These are phyloP conservation scores for Fusarium setosum DNA, from an alignment of 2,329 filamentous ascomycete species.

Conservation along the genomic window DNA sequence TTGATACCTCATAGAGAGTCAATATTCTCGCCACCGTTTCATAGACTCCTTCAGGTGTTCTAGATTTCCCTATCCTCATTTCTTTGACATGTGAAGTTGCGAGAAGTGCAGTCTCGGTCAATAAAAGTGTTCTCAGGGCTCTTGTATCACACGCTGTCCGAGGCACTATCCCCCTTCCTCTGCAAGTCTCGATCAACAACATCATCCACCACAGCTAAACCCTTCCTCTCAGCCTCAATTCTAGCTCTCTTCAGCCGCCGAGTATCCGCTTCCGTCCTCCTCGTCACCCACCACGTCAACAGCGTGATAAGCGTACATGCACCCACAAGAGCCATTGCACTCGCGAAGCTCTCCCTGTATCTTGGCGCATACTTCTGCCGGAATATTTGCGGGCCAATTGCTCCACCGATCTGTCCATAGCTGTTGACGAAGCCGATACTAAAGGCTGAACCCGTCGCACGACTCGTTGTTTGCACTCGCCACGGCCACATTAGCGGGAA, in stretches of 20 bases:
- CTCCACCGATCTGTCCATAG: slow-evolving; percentile 26
- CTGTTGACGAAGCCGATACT: slow-evolving; percentile 24
- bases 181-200: neutral
- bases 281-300: neutral
- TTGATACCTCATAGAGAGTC: no score
- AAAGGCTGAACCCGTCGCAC: slow-evolving; percentile 25
- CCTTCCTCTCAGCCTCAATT: neutral
- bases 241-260: neutral
- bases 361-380: neutral
- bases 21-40: no score
- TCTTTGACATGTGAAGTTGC: no score
- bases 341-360: neutral
- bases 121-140: no score
- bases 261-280: neutral
- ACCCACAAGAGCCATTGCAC: neutral
- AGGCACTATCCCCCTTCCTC: no score
- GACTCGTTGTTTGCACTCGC: slow-evolving; percentile 23
- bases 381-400: slow-evolving; percentile 23
- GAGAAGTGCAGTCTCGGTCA: no score
- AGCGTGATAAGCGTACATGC: neutral
- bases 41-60: no score
- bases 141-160: no score
- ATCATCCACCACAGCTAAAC: neutral
- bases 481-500: slow-evolving; percentile 59
- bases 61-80: no score